phyloP scores from a whole-genome alignment of 2,329 filamentous ascomycete species.

The Emmonsiellopsis sp. region DNA sequence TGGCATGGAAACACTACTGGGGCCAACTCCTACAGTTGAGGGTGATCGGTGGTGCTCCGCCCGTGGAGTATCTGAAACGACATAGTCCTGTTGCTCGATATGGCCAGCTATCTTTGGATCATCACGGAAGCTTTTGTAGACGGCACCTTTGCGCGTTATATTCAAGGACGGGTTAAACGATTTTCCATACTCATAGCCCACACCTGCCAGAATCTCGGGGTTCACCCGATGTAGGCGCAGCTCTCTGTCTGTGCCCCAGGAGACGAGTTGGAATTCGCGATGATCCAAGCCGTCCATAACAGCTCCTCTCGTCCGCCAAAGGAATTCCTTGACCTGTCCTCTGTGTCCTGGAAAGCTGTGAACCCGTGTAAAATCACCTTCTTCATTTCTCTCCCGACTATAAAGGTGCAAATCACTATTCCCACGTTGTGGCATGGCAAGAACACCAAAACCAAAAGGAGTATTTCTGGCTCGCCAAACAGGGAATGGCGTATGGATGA shows the following conservation, averaged over 20 bases:
- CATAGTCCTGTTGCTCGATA: background rate
- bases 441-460: constrained; percentile 73
- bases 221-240: constrained; percentile 69
- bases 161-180: constrained; percentile 55
- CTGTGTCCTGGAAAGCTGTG: constrained; percentile 47
- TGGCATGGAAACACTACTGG: constrained; percentile 43
- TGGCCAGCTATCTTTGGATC: constrained; percentile 2
- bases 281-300: constrained; percentile 63
- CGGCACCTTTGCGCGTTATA: constrained; percentile 71
- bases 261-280: constrained; percentile 84
- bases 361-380: constrained; percentile 32
- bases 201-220: constrained; percentile 51
- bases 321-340: constrained; percentile 73
- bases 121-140: constrained; percentile 76
- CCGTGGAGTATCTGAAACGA: constrained; percentile 5
- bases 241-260: constrained; percentile 82
- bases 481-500: constrained; percentile 74
- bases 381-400: constrained; percentile 43
- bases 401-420: constrained; percentile 80
- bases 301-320: constrained; percentile 73
- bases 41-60: constrained; percentile 2
- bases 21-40: constrained; percentile 31
- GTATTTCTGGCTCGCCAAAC: constrained; percentile 88
- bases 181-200: constrained; percentile 64
- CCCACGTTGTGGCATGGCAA: constrained; percentile 87